These are phyloP conservation scores for Dryadomyces quercivorus DNA, from an alignment of 2,329 filamentous ascomycete species.

Conservation along the genomic window DNA sequence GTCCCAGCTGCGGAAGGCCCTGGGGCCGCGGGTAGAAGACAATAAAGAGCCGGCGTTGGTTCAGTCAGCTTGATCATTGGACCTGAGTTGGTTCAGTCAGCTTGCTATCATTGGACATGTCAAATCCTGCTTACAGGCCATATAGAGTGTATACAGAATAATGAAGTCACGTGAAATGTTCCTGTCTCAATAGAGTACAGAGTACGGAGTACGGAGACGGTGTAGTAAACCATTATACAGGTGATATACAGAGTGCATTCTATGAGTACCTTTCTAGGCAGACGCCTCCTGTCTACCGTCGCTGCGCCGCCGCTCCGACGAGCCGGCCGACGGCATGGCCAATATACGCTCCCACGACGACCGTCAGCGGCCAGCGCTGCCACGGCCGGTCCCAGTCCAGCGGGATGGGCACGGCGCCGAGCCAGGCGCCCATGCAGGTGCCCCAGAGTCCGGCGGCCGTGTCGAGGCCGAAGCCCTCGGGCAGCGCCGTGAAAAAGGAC, in stretches of 20 bases:
- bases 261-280: background rate
- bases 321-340: conserved; percentile 64
- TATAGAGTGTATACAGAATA: too few relatives aligned
- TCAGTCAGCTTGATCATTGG: background rate
- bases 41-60: background rate
- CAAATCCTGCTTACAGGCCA: too few relatives aligned
- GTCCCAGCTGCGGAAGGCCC: conserved; percentile 3
- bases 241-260: too few relatives aligned
- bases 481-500: background rate
- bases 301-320: conserved; percentile 29
- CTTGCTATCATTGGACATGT: too few relatives aligned
- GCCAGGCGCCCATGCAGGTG: conserved; percentile 70
- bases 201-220: too few relatives aligned
- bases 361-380: conserved; percentile 95
- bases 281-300: background rate
- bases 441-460: conserved; percentile 74
- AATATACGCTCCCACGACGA: conserved; percentile 69
- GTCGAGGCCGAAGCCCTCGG: conserved; percentile 38
- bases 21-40: conserved; percentile 2
- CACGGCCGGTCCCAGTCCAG: conserved; percentile 98
- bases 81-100: background rate
- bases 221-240: too few relatives aligned
- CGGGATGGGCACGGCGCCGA: conserved; percentile 89
- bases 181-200: too few relatives aligned
- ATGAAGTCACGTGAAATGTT: too few relatives aligned